Conservation (phyloP, 169 alveolate genomes). For the Plasmodium sp. region DNA sequence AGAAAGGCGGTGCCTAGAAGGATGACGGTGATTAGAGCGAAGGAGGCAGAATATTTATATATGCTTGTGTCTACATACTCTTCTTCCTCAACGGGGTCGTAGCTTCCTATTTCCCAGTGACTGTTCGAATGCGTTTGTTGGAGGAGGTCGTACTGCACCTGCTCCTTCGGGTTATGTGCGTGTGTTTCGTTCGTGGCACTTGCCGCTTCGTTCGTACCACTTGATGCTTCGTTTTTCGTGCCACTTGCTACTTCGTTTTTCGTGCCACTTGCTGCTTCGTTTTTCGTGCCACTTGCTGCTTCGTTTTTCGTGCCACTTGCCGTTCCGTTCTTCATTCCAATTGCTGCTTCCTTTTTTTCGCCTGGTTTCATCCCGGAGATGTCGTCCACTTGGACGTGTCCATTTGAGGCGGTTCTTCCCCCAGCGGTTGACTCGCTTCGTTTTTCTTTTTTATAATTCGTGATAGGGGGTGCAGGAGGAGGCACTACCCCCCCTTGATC, state of each 20-base stretch:
- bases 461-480: background rate
- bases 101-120: background rate
- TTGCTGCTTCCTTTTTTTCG: background rate
- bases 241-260: background rate
- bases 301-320: background rate
- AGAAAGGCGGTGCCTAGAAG: background rate
- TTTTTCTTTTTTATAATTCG: too few species aligned
- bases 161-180: background rate
- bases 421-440: background rate
- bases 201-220: background rate
- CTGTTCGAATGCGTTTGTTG: too few species aligned
- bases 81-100: background rate
- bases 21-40: background rate
- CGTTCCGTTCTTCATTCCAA: too few species aligned
- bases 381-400: background rate
- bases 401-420: background rate
- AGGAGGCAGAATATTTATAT: conserved; percentile 43
- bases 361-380: background rate
- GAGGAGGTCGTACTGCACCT: background rate
- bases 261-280: too few species aligned
- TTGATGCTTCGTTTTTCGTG: background rate
- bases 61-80: background rate
- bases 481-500: background rate
- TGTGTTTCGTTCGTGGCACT: background rate
- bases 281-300: background rate